A percentile compares a stretch with the other conserved stretches of the same genome.
Conservation (phyloP, 176 grass and related monocot species). For the Hsuehochloa calcarea region DNA sequence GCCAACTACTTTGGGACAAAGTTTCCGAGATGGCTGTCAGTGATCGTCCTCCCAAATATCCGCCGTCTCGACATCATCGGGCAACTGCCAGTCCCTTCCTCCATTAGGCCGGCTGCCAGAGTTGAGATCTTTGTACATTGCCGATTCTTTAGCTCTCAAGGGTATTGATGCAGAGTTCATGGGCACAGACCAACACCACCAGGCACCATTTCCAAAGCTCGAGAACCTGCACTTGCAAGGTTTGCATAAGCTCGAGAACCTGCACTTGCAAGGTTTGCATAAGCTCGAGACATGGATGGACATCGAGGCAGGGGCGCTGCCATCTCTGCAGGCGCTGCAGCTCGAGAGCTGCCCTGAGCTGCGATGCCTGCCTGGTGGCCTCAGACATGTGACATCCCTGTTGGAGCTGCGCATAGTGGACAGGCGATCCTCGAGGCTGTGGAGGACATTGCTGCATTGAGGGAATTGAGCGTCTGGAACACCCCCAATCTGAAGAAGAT, state of each 20-base stretch:
- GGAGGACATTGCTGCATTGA: constrained; percentile 44
- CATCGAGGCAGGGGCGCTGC: constrained; percentile 41
- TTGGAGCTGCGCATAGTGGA: constrained; percentile 55
- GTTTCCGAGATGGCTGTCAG: constrained; percentile 66
- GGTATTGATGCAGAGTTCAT: constrained; percentile 50
- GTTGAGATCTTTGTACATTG: constrained; percentile 56
- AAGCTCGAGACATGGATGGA: constrained; percentile 58
- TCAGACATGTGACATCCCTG: constrained; percentile 42
- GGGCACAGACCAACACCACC: constrained; percentile 35
- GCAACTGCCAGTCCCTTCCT: constrained; percentile 47
- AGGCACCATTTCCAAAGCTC: constrained; percentile 65
- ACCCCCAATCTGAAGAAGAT: constrained; percentile 55
- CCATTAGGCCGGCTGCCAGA: constrained; percentile 58
- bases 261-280: no score
- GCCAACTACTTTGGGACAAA: constrained; percentile 52
- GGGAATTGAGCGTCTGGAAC: constrained; percentile 59
- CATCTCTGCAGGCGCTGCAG: constrained; percentile 62
- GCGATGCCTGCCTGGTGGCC: constrained; percentile 48
- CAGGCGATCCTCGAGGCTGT: constrained; percentile 48
- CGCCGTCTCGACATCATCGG: constrained; percentile 38
- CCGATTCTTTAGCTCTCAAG: constrained; percentile 40
- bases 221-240: constrained; percentile 59
- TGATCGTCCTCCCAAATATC: constrained; percentile 53
- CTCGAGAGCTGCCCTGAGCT: constrained; percentile 66
- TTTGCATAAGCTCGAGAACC: no score